Conservation (phyloP, 768 basidiomycete genomes). For the Mycena galericulata region DNA sequence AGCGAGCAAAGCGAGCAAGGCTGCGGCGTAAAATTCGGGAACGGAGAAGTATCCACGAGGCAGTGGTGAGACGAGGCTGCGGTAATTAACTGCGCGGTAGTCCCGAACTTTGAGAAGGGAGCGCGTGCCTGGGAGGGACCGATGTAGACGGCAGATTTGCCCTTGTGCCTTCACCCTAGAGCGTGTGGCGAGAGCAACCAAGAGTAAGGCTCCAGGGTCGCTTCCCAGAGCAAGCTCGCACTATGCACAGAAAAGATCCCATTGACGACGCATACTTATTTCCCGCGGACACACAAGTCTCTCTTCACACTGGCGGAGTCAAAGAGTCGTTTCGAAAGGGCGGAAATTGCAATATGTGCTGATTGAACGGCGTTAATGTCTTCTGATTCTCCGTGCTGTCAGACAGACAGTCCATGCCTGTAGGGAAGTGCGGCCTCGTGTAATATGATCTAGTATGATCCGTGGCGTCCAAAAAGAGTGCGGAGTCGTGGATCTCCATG, state of each 20-base stretch:
- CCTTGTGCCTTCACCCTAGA: too few relatives aligned
- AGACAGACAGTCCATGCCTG: slow-evolving; percentile 23
- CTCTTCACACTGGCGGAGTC: not conserved
- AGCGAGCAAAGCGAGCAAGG: too few relatives aligned
- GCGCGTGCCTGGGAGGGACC: not conserved
- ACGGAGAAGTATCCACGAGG: not conserved
- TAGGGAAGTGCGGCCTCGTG: slow-evolving; percentile 24
- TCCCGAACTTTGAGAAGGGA: slow-evolving; percentile 5
- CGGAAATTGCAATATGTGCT: not conserved
- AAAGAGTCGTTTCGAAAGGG: not conserved
- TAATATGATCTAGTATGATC: not conserved
- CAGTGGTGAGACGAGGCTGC: not conserved
- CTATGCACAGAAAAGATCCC: too few relatives aligned
- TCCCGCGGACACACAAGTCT: slow-evolving; percentile 2
- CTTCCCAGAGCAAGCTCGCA: too few relatives aligned
- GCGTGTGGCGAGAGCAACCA: too few relatives aligned
- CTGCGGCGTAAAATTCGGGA: not conserved
- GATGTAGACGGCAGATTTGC: not conserved
- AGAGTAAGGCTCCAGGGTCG: too few relatives aligned
- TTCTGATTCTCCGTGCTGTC: slow-evolving; percentile 26
- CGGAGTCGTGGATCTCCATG: too few relatives aligned
- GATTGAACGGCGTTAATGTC: slow-evolving; percentile 18
- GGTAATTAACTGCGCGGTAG: slow-evolving; percentile 14
- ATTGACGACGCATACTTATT: too few relatives aligned
- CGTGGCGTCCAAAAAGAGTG: too few relatives aligned